These are phyloP conservation scores for Solanum corneliomulleri DNA, from an alignment of 257 asterid genomes.

Conservation along the genomic window DNA sequence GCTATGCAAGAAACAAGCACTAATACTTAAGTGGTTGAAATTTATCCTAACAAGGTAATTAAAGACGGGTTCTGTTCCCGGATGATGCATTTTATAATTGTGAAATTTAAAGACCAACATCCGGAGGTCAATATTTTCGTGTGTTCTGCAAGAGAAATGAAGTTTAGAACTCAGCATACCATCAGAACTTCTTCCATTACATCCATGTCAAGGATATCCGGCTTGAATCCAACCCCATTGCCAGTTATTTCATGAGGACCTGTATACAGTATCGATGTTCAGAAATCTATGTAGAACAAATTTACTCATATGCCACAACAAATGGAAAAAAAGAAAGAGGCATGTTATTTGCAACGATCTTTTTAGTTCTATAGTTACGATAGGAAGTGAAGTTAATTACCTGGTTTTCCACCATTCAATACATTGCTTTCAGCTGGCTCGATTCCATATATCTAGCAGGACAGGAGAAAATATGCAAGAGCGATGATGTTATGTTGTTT, in stretches of 20 bases:
- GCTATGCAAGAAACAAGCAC: not conserved
- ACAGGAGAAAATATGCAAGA: not conserved
- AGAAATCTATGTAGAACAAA: not conserved
- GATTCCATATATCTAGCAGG: slow-evolving; percentile 47
- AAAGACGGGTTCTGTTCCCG: rapidly evolving
- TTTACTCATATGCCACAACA: not conserved
- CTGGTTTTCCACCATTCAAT: slow-evolving; percentile 73
- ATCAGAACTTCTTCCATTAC: slow-evolving; percentile 95
- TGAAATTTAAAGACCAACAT: not conserved
- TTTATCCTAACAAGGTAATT: not conserved
- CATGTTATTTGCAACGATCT: not conserved
- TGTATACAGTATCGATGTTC: not conserved
- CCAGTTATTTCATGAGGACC: slow-evolving; percentile 97
- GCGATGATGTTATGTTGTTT: not conserved
- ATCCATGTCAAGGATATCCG: slow-evolving; percentile 94
- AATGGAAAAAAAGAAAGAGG: not conserved
- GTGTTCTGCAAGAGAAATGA: not conserved
- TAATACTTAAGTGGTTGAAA: not conserved
- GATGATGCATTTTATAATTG: not conserved
- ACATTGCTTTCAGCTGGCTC: slow-evolving; percentile 62
- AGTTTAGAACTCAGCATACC: slow-evolving; percentile 23
- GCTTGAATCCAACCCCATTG: slow-evolving; percentile 96
- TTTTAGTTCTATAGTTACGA: not conserved
- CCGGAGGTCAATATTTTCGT: not conserved
- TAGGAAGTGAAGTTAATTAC: slow-evolving; percentile 4